Base-by-base conservation (phyloP, 164 flowering plant species). In the Paratinospora sagittata region DNA sequence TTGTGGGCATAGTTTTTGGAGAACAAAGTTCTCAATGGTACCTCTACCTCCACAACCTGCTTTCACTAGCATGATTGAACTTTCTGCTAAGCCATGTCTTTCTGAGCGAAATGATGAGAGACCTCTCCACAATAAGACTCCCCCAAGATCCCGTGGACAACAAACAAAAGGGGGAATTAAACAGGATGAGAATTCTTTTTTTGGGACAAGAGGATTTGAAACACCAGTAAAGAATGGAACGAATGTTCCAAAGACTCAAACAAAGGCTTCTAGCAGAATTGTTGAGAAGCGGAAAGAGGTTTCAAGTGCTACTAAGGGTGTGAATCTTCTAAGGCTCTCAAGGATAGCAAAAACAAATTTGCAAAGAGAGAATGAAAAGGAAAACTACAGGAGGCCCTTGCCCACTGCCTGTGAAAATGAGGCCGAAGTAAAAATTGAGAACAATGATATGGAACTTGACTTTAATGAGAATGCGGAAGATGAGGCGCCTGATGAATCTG, bases 381-480 rank as follows among this genome's bases (percentile, higher is more conserved):
- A 96, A 83, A 93, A 96, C 78, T 96, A 96, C 75, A 70, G 99
- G 63, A 84, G 92, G 81, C 97, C 92, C 33, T 70, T 89, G 78
- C 84, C 95, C 27, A 88, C 82, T 77, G 72, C 70, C 73, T 74
- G 86, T 64, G 89, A 91, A 75, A 90, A 91, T 84, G 91, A 87
- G 77, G 80, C 89, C 61, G 99, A 93, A 77, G 90, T 96, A 39
- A 84, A 91, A 85, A 85, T 96, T 75, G 95, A 90, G 77, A 90
- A 96, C 82, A 89, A 83, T 60, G 99, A 96, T 70, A 96, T 96
- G 99, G 99, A 96, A 69, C 99, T 96, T 77, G 97, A 96, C 81
- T 96, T 96, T 79, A 74, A 90, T 78, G 98, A 96, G 86, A 88
- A 90, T 72, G 70, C 67, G 39, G 97, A 89, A 64, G 97, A 91